These are phyloP conservation scores for Lichtheimia ramosa DNA, from an alignment of 371 early-diverging fungal genomes.

Conservation along the genomic window DNA sequence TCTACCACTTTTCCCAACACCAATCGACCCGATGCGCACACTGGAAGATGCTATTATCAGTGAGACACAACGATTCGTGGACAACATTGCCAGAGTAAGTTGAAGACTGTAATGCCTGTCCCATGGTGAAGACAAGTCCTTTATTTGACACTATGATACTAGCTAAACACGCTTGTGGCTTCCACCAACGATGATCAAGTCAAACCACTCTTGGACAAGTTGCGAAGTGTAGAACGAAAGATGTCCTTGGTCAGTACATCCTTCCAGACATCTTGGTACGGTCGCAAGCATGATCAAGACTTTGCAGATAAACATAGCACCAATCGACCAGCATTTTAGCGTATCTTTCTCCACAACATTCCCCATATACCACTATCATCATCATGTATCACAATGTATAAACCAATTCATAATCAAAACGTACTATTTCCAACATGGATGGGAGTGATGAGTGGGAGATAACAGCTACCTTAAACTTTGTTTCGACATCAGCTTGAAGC, in stretches of 20 bases:
- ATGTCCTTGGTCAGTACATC: slow-evolving; percentile 47
- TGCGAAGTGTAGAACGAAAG: slow-evolving; percentile 47
- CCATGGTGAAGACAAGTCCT: too few species aligned
- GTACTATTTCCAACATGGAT: too few species aligned
- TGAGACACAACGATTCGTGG: slow-evolving; percentile 34
- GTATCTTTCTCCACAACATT: too few species aligned
- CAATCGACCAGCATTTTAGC: slow-evolving; percentile 27
- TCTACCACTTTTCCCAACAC: too few species aligned
- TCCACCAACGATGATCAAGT: slow-evolving; percentile 41
- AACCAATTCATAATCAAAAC: too few species aligned
- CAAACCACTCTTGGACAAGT: slow-evolving; percentile 35
- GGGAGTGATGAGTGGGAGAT: too few species aligned
- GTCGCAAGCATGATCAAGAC: slow-evolving; percentile 17
- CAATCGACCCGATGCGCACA: slow-evolving; percentile 21
- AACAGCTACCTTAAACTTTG: too few species aligned
- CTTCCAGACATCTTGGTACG: slow-evolving; percentile 48
- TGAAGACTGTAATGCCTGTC: background rate
- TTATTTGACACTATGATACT: background rate
- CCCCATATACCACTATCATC: too few species aligned
- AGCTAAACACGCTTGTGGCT: slow-evolving; percentile 42
- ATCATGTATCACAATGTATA: too few species aligned
- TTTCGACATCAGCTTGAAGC: too few species aligned
- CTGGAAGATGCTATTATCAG: slow-evolving; percentile 41
- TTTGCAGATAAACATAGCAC: slow-evolving; percentile 15
- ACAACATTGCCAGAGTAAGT: slow-evolving; percentile 34